Evolutionary conservation across 306 rosid genomes (phyloP).

Genomic region (Quercus cerris): DNA sequence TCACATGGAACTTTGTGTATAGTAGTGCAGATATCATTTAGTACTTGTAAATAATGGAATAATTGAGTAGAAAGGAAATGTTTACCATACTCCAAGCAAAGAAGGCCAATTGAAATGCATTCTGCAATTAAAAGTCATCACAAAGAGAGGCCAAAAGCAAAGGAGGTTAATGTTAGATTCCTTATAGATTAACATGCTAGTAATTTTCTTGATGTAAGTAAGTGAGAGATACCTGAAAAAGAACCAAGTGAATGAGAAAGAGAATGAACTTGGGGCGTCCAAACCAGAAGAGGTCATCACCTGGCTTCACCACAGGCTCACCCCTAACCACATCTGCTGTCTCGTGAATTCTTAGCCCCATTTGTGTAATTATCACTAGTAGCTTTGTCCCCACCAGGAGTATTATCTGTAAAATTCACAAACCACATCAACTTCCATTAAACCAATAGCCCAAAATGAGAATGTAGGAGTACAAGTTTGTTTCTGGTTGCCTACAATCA

Average conservation of each 20-base stretch:
- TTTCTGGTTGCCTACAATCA: conserved; percentile 50
- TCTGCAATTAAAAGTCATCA: conserved; percentile 36
- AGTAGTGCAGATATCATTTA: too few relatives aligned
- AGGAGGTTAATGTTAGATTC: neutral
- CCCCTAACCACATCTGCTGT: conserved; percentile 73
- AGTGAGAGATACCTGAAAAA: conserved; percentile 55
- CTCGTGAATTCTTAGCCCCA: conserved; percentile 67
- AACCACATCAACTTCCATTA: neutral
- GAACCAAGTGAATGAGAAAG: conserved; percentile 60
- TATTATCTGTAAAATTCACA: conserved; percentile 47
- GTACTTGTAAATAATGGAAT: neutral
- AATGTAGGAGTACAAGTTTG: neutral
- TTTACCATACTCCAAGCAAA: conserved; percentile 69
- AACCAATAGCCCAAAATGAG: neutral
- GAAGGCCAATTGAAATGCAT: conserved; percentile 82
- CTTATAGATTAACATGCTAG: neutral
- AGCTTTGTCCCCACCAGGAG: conserved; percentile 75
- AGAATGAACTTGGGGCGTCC: conserved; percentile 59
- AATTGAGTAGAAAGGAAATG: neutral
- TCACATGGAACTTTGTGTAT: neutral
- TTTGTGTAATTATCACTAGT: conserved; percentile 62
- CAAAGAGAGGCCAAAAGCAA: neutral
- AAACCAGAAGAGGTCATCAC: conserved; percentile 84
- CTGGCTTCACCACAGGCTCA: conserved; percentile 65
- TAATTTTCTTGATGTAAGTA: too few relatives aligned